Base-by-base conservation (phyloP, 2,329 filamentous ascomycete genomes). In the Ophiostoma australiae region DNA sequence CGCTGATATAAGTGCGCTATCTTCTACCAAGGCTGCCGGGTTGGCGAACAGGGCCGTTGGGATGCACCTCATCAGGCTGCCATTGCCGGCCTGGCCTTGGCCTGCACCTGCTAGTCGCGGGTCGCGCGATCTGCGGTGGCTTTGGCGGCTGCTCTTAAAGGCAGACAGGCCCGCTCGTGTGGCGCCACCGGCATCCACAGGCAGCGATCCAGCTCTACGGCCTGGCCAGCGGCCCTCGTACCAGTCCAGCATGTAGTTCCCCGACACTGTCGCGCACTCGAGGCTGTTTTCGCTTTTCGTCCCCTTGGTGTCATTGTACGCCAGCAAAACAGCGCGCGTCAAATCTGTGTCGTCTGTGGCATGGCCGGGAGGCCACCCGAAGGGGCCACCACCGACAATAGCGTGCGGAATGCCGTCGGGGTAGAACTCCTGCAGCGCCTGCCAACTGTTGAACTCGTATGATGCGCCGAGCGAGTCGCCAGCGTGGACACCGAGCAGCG, bases 291-390 rank as follows among this genome's bases (percentile, higher is more conserved):
- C 23, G 55, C 63, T 35, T 55, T 15, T 23, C 39, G 41, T 69
- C 70, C n/a, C 68, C 15, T 13, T 35, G 17, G 41, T 37, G 66
- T 80, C 79, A 0, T 72, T 75, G 72, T 84, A 84, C 3, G 81
- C 81, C 17, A 84, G 78, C 5, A 84, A 76, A 0, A 84, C 80
- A 11, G 79, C 82, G 4, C 82, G 81, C 4, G 81, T 82, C 73
- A 84, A 76, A 73, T 84, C 82, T 0, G 82, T 84, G 74, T 84
- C 82, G 74, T 84, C 82, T 35, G 83, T 84, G 20, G 82, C 82
- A 71, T 81, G 79, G 8, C 83, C 83, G 0, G 79, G 72, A 0
- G 79, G 71, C 82, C 82, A 84, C 27, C 63, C 13, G 71, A 84
- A 83, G 1, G 75, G 72, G 0, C 83, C 83, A 67, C 83, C 83